Conservation (phyloP, 2,329 filamentous ascomycete species). For the Ophiostoma ulmi region DNA sequence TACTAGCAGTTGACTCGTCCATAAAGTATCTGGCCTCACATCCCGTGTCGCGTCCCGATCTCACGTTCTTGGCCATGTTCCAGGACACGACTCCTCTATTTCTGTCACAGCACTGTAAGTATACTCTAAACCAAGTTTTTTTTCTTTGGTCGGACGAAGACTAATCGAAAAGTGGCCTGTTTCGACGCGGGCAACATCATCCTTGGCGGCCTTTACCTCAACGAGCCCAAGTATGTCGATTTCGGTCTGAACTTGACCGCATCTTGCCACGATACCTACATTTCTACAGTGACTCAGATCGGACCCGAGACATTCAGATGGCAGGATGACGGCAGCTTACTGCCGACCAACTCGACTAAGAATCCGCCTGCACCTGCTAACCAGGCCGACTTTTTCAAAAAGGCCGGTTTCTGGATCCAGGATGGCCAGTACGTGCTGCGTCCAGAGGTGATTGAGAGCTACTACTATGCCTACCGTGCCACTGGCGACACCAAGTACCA, state of each 20-base stretch:
- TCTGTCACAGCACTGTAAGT: slow-evolving; percentile 47
- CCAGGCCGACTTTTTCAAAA: slow-evolving; percentile 56
- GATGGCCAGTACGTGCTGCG: slow-evolving; percentile 60
- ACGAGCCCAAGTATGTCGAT: slow-evolving; percentile 60
- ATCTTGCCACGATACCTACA: slow-evolving; percentile 71
- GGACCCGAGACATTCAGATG: slow-evolving; percentile 70
- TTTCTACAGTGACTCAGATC: slow-evolving; percentile 61
- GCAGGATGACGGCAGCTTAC: slow-evolving; percentile 42
- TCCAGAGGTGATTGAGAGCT: slow-evolving; percentile 76
- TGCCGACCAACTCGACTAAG: slow-evolving; percentile 34
- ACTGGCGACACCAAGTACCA: slow-evolving; percentile 72
- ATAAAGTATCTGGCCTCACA: slow-evolving; percentile 67
- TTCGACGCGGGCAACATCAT: slow-evolving; percentile 85
- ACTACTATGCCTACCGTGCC: slow-evolving; percentile 80
- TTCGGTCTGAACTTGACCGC: slow-evolving; percentile 69
- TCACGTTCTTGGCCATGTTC: slow-evolving; percentile 66
- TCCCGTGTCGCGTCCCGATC: slow-evolving; percentile 59
- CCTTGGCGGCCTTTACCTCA: slow-evolving; percentile 67
- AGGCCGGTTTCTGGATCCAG: slow-evolving; percentile 67
- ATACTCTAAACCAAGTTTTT: not conserved
- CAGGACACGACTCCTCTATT: slow-evolving; percentile 42
- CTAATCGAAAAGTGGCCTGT: slow-evolving; percentile 55
- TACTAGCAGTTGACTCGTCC: slow-evolving; percentile 67
- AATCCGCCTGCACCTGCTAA: slow-evolving; percentile 39
- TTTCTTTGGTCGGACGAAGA: not conserved